phyloP scores from a whole-genome alignment of 345 rosid genomes.

The Eucalyptus virginea region DNA sequence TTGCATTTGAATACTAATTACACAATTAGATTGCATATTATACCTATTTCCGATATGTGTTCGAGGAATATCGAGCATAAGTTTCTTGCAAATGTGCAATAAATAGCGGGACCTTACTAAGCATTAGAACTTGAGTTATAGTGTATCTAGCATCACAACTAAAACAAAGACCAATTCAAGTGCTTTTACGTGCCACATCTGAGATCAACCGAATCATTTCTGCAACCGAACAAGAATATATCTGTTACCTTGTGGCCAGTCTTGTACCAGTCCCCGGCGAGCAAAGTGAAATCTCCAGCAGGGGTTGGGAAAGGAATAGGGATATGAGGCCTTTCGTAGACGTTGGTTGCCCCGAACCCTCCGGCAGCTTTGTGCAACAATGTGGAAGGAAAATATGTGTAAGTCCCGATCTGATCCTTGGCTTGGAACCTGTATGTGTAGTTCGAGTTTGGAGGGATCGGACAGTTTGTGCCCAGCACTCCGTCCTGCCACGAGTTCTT shows the following conservation, averaged over 20 bases:
- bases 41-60: background rate
- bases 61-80: background rate
- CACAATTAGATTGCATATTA: background rate
- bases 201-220: background rate
- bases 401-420: slow-evolving; percentile 32
- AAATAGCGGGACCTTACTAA: background rate
- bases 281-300: slow-evolving; percentile 54
- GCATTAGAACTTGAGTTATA: background rate
- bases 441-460: slow-evolving; percentile 23
- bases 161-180: background rate
- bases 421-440: slow-evolving; percentile 24
- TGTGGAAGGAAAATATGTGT: slow-evolving; percentile 25
- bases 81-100: background rate
- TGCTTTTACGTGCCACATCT: background rate
- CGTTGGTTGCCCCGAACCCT: slow-evolving; percentile 39
- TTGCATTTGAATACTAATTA: background rate
- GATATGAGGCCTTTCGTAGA: slow-evolving; percentile 39
- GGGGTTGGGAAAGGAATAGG: slow-evolving; percentile 43
- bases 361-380: slow-evolving; percentile 30
- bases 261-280: slow-evolving; percentile 56
- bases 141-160: background rate
- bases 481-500: slow-evolving; percentile 41
- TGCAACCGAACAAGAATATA: background rate
- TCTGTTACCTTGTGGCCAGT: slow-evolving; percentile 12
- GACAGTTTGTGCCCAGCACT: slow-evolving; percentile 34